Base-by-base conservation (phyloP, 306 rosid species). In the Fragaria iinumae region DNA sequence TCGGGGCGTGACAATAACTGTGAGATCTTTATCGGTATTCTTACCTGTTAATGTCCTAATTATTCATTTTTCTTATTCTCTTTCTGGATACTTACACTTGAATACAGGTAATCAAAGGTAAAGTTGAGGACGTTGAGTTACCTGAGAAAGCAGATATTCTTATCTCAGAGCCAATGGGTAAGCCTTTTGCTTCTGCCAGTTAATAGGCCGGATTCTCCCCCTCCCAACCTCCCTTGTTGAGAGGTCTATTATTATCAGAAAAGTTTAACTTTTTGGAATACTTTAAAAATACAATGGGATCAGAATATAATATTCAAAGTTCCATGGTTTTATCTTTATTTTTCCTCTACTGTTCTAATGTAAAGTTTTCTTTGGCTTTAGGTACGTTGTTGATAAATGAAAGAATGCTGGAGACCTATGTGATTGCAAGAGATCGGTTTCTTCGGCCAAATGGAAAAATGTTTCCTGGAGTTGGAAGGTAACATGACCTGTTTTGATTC, bases 131-230 rank as follows among this genome's bases (percentile, higher is more conserved):
- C 39, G 90, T 90, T 75, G 90, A 89, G 69, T 88, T 94, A 85
- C 97, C 98, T 8, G 95, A 91, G 89, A 94, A 92, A 84, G 98
- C 97, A 20, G 98, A 94, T 84, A 88, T 94, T 81, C 87, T 94
- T 70, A 94, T 94, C 78, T 94, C 98, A 5, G 98, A 94, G 91
- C 98, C 98, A 59, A 91, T 94, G 98, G 98, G 98, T 94, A 85
- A 79, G 85, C 62, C 18, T 60, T 80, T 27, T 45, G 39, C 63
- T 32, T 7, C 62, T 56, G 76, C 47, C 50, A 52, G 25, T 38
- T 27, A 14, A 1, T 2, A 8, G n/a, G n/a, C n/a, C n/a, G 27
- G 10, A 25, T 21, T 29, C 53, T 9, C 47, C 49, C 49, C 45
- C 39, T 44, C 66, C 11, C 3, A 10, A 14, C 12, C 32, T 23